These are phyloP conservation scores for Sporothrix sp. DNA, from an alignment of 2,329 filamentous ascomycete species.

Conservation along the genomic window DNA sequence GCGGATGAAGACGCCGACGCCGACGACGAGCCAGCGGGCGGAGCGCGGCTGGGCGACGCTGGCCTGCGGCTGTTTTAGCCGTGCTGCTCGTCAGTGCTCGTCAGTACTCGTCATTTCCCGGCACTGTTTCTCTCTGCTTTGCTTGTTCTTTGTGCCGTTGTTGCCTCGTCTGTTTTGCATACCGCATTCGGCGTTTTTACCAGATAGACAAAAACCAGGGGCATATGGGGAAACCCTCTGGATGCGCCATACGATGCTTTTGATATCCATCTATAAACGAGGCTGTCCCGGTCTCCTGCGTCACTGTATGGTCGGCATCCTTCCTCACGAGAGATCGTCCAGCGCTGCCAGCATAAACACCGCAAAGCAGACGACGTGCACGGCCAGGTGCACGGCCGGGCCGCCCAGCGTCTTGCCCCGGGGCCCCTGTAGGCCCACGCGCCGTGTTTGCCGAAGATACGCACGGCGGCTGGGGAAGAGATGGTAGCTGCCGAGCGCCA, in stretches of 20 bases:
- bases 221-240: neutral
- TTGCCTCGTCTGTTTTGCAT: slow-evolving; percentile 13
- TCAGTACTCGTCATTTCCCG: too few relatives aligned
- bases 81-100: slow-evolving; percentile 17
- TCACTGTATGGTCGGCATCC: neutral
- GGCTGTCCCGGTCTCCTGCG: too few relatives aligned
- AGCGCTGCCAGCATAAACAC: slow-evolving; percentile 25
- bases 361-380: slow-evolving; percentile 31
- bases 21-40: slow-evolving; percentile 27
- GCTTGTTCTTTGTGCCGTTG: neutral
- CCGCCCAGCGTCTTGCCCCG: slow-evolving; percentile 32
- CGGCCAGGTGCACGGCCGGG: slow-evolving; percentile 35
- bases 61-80: slow-evolving; percentile 42
- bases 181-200: slow-evolving; percentile 7
- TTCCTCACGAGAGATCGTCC: slow-evolving; percentile 7
- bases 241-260: neutral
- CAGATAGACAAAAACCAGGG: slow-evolving; percentile 9
- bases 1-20: slow-evolving; percentile 34
- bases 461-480: slow-evolving; percentile 39
- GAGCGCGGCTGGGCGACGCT: slow-evolving; percentile 41
- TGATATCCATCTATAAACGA: too few relatives aligned
- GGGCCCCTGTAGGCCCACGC: slow-evolving; percentile 13
- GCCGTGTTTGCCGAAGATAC: slow-evolving; percentile 24
- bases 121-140: slow-evolving; percentile 14
- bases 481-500: slow-evolving; percentile 39